Conservation (phyloP, 306 rosid genomes). For the Castanopsis chinensis region DNA sequence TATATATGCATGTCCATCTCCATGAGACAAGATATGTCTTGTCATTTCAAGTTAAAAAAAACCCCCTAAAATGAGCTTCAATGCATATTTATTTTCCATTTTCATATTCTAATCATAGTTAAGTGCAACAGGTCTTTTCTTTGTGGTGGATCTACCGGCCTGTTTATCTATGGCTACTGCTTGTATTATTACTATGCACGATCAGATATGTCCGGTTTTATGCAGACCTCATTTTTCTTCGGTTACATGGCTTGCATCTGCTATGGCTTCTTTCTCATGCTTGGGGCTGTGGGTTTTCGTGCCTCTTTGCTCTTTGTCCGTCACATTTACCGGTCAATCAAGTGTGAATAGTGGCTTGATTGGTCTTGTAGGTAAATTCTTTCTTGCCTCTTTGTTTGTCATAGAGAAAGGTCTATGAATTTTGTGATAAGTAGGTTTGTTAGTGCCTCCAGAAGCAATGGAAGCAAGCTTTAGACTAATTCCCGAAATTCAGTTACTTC, state of each 20-base stretch:
- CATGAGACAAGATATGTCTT: background rate
- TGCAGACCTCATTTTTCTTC: conserved; percentile 97
- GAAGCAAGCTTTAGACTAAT: conserved; percentile 29
- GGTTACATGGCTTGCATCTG: conserved; percentile 99
- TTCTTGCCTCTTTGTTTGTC: conserved; percentile 26
- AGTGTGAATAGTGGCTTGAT: conserved; percentile 69
- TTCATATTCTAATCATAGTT: conserved; percentile 18
- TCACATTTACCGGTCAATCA: conserved; percentile 95
- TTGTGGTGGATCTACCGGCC: conserved; percentile 97
- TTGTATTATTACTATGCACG: conserved; percentile 89
- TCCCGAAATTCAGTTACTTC: conserved; percentile 20
- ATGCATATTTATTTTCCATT: background rate
- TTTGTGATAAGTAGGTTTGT: conserved; percentile 45
- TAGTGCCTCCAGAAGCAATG: conserved; percentile 43
- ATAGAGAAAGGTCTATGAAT: conserved; percentile 32
- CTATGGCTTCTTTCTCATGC: conserved; percentile 98
- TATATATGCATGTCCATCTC: background rate
- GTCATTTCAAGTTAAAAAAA: background rate
- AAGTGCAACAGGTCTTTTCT: conserved; percentile 69
- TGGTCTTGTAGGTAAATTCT: conserved; percentile 25
- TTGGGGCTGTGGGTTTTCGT: conserved; percentile 87
- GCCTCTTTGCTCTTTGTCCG: conserved; percentile 90
- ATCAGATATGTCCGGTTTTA: conserved; percentile 94
- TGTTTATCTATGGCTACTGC: conserved; percentile 94
- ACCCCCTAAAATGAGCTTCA: background rate